phyloP scores from a whole-genome alignment of 495 filamentous ascomycete species.

The Aspergillus leporis region DNA sequence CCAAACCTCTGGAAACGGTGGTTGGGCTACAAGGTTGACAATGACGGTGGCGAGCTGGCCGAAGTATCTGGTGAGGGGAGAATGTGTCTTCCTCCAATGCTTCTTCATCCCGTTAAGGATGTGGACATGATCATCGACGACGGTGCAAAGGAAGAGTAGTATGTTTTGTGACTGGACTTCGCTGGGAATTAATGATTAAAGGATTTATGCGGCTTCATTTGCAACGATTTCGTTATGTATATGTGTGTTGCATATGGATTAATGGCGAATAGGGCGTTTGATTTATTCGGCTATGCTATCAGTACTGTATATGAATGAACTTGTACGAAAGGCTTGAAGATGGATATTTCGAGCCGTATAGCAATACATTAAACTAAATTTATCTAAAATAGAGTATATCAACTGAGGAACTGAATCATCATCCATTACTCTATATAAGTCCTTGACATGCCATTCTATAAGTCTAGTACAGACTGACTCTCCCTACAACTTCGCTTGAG shows the following conservation, averaged over 20 bases:
- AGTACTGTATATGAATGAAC: background rate
- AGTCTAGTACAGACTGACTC: too few species aligned
- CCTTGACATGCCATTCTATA: too few species aligned
- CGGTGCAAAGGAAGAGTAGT: conserved; percentile 19
- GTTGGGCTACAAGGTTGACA: conserved; percentile 82
- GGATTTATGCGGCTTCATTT: background rate
- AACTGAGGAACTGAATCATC: too few species aligned
- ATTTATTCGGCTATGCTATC: background rate
- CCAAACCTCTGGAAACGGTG: conserved; percentile 83
- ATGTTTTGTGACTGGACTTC: background rate
- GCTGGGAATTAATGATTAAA: background rate
- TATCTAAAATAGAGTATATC: too few species aligned
- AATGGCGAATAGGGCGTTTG: background rate
- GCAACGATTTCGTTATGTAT: background rate
- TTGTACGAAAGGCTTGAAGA: background rate
- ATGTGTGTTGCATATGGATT: background rate
- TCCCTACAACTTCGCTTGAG: background rate
- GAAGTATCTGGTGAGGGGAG: conserved; percentile 76
- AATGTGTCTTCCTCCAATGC: conserved; percentile 91
- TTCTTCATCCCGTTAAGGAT: conserved; percentile 91
- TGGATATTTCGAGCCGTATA: background rate
- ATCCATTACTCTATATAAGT: too few species aligned
- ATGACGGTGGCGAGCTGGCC: conserved; percentile 81
- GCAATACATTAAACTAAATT: too few species aligned
- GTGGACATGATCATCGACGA: conserved; percentile 74